Conservation (phyloP, 352 stramenopile genomes). For the Pythium insidiosum region DNA sequence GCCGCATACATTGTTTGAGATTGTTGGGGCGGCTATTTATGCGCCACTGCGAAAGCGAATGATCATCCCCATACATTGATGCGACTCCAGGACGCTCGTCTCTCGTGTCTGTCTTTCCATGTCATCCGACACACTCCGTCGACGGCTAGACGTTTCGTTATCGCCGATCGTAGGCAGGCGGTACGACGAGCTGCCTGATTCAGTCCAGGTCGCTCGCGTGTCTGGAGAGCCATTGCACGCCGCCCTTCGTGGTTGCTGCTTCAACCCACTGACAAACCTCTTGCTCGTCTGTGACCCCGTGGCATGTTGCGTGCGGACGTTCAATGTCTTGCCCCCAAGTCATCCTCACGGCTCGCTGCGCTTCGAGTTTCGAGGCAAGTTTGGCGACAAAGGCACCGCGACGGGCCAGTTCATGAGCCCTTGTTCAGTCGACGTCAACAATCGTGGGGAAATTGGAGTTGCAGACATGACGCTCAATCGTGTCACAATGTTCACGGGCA, state of each 20-base stretch:
- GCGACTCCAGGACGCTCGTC: too few species aligned
- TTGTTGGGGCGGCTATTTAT: too few species aligned
- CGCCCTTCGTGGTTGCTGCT: conserved; percentile 30
- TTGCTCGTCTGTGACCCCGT: conserved; percentile 37
- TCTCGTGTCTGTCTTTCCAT: too few species aligned
- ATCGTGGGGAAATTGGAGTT: conserved; percentile 42
- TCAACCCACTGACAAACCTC: conserved; percentile 37
- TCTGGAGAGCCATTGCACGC: too few species aligned
- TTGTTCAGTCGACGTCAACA: conserved; percentile 41
- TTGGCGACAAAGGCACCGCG: conserved; percentile 27
- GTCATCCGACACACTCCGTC: too few species aligned
- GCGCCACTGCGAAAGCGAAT: too few species aligned
- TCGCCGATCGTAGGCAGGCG: conserved; percentile 26
- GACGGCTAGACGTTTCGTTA: conserved; percentile 20
- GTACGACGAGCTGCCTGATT: conserved; percentile 16
- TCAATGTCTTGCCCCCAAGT: conserved; percentile 14
- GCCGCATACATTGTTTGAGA: too few species aligned
- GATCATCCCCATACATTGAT: too few species aligned
- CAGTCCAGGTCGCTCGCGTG: not conserved
- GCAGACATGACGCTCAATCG: conserved; percentile 44
- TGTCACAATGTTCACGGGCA: conserved; percentile 49
- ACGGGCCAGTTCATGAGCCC: conserved; percentile 41
- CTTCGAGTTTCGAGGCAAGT: conserved; percentile 8
- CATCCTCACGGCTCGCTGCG: conserved; percentile 12
- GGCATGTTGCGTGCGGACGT: conserved; percentile 26